These are phyloP conservation scores for Pestalotiopsis sp. DNA, from an alignment of 2,329 filamentous ascomycete species.

Conservation along the genomic window DNA sequence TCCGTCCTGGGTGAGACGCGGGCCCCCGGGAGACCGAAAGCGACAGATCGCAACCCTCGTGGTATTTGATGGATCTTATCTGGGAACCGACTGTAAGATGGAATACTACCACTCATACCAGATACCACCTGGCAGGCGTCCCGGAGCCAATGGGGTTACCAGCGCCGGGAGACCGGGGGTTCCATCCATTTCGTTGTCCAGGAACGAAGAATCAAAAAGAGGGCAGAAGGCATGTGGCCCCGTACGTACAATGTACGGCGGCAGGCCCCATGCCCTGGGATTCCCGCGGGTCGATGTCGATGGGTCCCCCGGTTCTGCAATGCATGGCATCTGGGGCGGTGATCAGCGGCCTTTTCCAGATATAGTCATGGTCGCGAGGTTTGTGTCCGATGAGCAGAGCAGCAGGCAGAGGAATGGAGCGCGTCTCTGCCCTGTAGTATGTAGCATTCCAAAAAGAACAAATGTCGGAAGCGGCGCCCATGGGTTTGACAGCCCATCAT, in stretches of 20 bases:
- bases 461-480: constrained; percentile 2
- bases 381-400: constrained; percentile 4
- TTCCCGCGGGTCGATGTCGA: background rate
- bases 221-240: background rate
- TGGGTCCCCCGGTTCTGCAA: background rate
- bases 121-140: background rate
- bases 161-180: background rate
- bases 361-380: constrained; percentile 33
- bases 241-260: background rate
- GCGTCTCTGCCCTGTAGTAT: background rate
- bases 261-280: background rate
- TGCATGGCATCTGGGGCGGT: constrained; percentile 3
- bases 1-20: too few species aligned
- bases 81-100: background rate
- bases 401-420: background rate
- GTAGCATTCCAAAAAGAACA: background rate
- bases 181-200: background rate
- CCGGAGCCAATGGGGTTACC: background rate
- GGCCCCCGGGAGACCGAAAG: background rate
- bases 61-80: background rate
- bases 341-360: constrained; percentile 25
- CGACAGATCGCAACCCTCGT: background rate
- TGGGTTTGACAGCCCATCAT: constrained; percentile 1
- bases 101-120: background rate
- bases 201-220: background rate